Evolutionary conservation across 495 filamentous ascomycete species (phyloP), one percentile per base, ranked within the genome.

Genomic region (Aspergillus sclerotiicarbonarius): DNA sequence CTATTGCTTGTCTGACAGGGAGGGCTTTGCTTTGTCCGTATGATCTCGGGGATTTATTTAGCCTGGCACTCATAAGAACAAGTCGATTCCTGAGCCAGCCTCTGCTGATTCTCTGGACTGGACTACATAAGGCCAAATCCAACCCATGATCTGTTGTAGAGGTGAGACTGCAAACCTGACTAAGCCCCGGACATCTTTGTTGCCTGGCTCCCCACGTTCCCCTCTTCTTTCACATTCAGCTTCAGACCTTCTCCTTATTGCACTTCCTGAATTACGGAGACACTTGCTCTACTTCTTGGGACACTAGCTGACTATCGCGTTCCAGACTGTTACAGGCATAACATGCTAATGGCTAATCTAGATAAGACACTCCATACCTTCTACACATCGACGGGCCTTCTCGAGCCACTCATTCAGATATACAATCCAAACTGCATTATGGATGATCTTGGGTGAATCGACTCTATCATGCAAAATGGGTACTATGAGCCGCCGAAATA

Each of bases 381-480:
- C 47, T 6, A 30, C 25, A 4, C 47, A 30, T 32, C 25, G 25
- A n/a, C n/a, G n/a, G n/a, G n/a, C n/a, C n/a, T n/a, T n/a, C n/a
- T n/a, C 35, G 43, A 44, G 48, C 41, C 31, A 39, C 18, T 20
- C 29, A 30, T 54, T 53, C 54, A 53, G 20, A 39, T 32, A 49
- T 50, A 18, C 44, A 18, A 32, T 52, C 46, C 35, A 53, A 41
- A 10, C 35, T 30, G 29, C 43, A 21, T 21, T 44, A 21, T 31
- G 55, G 47, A 44, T 19, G 30, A 32, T 49, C 41, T 18, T 18
- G 33, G 44, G 51, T 37, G 46, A 30, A 44, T 45, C 10, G 45
- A 39, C 41, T 66, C 60, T 66, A 62, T 66, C 51, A 59, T 61
- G 54, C 52, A 61, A 59, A 51, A 60, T 56, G 53, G 44, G 18